Conservation (phyloP, 352 stramenopile genomes). For the Pythium sp. region DNA sequence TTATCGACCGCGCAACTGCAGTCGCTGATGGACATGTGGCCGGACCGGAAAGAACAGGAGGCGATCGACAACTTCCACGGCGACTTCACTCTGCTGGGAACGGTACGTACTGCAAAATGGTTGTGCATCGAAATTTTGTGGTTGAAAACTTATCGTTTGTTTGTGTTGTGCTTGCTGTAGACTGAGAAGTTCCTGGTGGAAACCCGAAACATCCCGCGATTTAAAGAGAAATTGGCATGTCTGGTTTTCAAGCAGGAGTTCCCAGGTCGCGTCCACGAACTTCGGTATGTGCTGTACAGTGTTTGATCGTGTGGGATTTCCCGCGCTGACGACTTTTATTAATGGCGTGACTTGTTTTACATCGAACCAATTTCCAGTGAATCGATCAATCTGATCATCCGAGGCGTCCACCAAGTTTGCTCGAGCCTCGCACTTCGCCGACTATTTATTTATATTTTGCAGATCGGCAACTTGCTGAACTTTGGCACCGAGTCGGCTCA, state of each 20-base stretch:
- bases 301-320: not conserved
- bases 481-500: conserved; percentile 53
- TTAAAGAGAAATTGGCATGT: conserved; percentile 70
- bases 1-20: conserved; percentile 75
- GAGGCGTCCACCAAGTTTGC: conserved; percentile 77
- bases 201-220: conserved; percentile 61
- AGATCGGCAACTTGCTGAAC: conserved; percentile 43
- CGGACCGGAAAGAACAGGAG: conserved; percentile 69
- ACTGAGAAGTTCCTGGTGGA: conserved; percentile 81
- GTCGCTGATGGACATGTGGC: conserved; percentile 86
- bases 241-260: conserved; percentile 87
- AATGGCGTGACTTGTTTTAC: not conserved
- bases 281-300: conserved; percentile 34
- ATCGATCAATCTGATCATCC: conserved; percentile 75
- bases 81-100: conserved; percentile 55
- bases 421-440: conserved; percentile 66
- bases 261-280: conserved; percentile 63
- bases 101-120: conserved; percentile 16
- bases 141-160: not conserved
- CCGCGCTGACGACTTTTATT: not conserved
- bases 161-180: conserved; percentile 14
- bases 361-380: conserved; percentile 24
- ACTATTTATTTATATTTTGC: conserved; percentile 87
- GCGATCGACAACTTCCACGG: conserved; percentile 66
- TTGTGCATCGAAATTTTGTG: not conserved